Conservation (phyloP, 495 filamentous ascomycete species). For the Penicillium goetzii region DNA sequence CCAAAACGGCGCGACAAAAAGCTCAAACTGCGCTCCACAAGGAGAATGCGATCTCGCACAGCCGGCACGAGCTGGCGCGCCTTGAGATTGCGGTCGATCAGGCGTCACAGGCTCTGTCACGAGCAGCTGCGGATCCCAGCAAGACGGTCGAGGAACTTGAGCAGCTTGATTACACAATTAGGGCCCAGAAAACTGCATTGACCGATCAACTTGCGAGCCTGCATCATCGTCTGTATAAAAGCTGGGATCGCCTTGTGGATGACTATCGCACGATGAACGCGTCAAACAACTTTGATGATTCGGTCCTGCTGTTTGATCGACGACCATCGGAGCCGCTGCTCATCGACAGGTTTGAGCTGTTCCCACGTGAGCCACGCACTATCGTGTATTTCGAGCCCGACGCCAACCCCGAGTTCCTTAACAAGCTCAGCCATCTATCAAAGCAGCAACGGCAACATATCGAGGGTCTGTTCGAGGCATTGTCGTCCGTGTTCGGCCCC, state of each 20-base stretch:
- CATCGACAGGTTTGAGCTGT: conserved; percentile 58
- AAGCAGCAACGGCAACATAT: conserved; percentile 14
- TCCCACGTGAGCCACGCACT: conserved; percentile 40
- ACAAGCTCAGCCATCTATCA: conserved; percentile 23
- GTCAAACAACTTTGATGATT: conserved; percentile 40
- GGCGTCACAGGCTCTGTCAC: conserved; percentile 34
- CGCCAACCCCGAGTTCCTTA: conserved; percentile 22
- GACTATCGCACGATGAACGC: conserved; percentile 26
- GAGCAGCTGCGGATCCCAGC: conserved; percentile 37
- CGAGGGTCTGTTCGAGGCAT: conserved; percentile 28
- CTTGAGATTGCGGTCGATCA: conserved; percentile 34
- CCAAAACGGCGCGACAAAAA: conserved; percentile 6
- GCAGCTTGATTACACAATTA: conserved; percentile 29
- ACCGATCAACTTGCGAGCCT: conserved; percentile 15
- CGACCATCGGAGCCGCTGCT: conserved; percentile 61
- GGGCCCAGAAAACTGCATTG: conserved; percentile 10
- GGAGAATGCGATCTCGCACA: conserved; percentile 32
- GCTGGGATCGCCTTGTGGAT: conserved; percentile 24
- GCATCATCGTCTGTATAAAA: conserved; percentile 28
- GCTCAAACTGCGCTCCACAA: conserved; percentile 33
- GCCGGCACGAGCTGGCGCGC: conserved; percentile 33
- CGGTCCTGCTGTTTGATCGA: conserved; percentile 64
- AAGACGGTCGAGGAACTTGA: conserved; percentile 38
- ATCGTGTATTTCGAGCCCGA: conserved; percentile 47
- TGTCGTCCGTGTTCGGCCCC: conserved; percentile 30